phyloP scores from a whole-genome alignment of 2,329 filamentous ascomycete species.

The Pseudocercospora fuligena region DNA sequence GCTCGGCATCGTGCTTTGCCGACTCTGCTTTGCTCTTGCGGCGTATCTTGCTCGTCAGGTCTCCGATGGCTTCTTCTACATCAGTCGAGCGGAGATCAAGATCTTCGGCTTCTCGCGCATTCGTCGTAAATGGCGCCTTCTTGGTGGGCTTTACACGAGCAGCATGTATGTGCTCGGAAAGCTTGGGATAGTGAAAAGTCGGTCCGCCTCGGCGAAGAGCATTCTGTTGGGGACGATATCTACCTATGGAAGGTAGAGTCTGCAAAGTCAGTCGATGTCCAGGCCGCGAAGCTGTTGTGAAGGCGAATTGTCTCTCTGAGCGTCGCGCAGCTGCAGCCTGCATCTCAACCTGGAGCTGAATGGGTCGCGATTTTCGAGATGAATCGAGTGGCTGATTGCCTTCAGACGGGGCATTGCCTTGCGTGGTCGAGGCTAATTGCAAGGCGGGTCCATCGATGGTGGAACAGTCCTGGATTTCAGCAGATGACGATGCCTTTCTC shows the following conservation, averaged over 20 bases:
- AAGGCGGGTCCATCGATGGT: too few relatives aligned
- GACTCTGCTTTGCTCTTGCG: conserved; percentile 1
- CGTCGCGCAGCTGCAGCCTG: not conserved
- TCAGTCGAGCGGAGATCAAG: conserved; percentile 2
- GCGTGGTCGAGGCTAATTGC: not conserved
- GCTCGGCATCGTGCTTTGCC: conserved; percentile 12
- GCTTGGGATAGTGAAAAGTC: not conserved
- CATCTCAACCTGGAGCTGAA: not conserved
- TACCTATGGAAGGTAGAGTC: not conserved
- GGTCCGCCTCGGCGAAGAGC: not conserved
- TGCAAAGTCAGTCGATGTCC: not conserved
- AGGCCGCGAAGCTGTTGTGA: not conserved
- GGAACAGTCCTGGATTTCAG: too few relatives aligned
- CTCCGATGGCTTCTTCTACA: conserved; percentile 1
- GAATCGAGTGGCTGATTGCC: not conserved
- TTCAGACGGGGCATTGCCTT: not conserved
- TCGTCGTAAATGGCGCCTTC: not conserved
- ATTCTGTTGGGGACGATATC: not conserved
- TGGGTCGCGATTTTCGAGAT: not conserved
- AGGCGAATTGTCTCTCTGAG: not conserved
- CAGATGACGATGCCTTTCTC: too few relatives aligned
- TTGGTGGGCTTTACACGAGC: not conserved
- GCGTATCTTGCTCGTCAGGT: not conserved
- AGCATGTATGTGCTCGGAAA: not conserved
- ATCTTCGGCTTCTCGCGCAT: not conserved